Evolutionary conservation across 2,329 filamentous ascomycete species (phyloP).

Genomic region (Trichoderma sp.): DNA sequence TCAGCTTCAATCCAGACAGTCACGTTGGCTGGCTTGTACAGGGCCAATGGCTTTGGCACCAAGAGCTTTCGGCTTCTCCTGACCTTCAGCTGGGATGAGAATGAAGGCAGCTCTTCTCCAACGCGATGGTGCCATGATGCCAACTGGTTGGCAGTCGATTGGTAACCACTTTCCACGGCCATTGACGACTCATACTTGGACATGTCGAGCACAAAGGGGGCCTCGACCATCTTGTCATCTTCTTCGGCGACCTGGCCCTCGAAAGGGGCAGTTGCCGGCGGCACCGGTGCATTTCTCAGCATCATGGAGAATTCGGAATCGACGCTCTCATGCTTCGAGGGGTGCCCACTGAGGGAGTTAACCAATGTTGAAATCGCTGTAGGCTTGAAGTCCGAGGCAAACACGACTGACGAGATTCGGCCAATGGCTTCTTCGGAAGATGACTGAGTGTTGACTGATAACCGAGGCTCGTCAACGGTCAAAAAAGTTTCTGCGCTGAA

Average conservation of each 20-base stretch:
- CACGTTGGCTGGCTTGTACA: slow-evolving; percentile 43
- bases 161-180: slow-evolving; percentile 7
- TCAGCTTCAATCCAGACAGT: slow-evolving; percentile 47
- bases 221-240: slow-evolving; percentile 23
- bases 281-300: not conserved
- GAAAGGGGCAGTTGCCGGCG: not conserved
- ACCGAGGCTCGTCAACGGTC: slow-evolving; percentile 19
- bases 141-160: slow-evolving; percentile 20
- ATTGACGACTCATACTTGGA: slow-evolving; percentile 20
- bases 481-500: slow-evolving; percentile 32
- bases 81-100: slow-evolving; percentile 51
- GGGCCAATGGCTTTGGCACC: slow-evolving; percentile 54
- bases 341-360: slow-evolving; percentile 22
- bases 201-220: slow-evolving; percentile 46
- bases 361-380: not conserved
- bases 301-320: slow-evolving; percentile 10
- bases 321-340: not conserved
- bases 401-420: slow-evolving; percentile 51
- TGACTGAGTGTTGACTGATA: slow-evolving; percentile 14
- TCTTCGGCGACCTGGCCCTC: slow-evolving; percentile 28
- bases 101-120: slow-evolving; percentile 57
- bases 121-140: slow-evolving; percentile 53
- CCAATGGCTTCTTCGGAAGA: slow-evolving; percentile 37
- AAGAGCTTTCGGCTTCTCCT: slow-evolving; percentile 49
- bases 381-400: slow-evolving; percentile 24